Base-by-base conservation (phyloP, 2,329 filamentous ascomycete genomes). In the Pseudocercospora cruenta region DNA sequence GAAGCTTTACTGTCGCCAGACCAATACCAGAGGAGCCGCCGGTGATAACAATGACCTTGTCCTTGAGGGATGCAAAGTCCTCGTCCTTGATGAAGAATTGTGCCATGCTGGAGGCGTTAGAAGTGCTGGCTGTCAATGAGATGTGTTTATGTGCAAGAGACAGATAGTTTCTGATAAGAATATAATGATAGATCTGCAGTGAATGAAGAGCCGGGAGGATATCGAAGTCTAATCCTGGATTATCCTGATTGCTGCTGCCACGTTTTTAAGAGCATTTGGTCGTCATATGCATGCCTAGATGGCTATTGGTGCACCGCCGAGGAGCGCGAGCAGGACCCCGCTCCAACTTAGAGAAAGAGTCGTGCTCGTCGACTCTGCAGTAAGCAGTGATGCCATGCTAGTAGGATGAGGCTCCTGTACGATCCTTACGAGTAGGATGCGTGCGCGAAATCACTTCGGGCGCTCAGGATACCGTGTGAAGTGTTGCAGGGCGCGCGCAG, bases 11-110 rank as follows among this genome's bases (percentile, higher is more conserved):
- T 0, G 87, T 87, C 62, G 84, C 84, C 14, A 87, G 81, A 33
- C 87, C 87, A 61, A 89, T 89, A 16, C 87, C 87, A 2, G 86
- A 87, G 0, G 85, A 86, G 63, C 85, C 85, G 58, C 87, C 86
- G 83, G 73, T 75, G 19, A 75, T 43, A 16, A 76, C 66, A 8
- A 72, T 68, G 24, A 72, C 66, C 31, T 71, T 69, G 51, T 64
- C 72, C 57, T 70, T 67, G 47, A 76, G 63, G 0, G 70, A 65
- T 2, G 65, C 43, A 28, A 72, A 68, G 60, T 74, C 69, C 10
- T 64, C 47, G n/a, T 71, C 68, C 51, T 68, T 49, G 58, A 75
- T 73, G n/a, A 19, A 67, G 60, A 75, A 72, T 58, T 73, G 68
- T 36, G 70, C 58, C 74, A 75, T 75, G 55, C 22, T 67, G 22